Evolutionary conservation across 495 filamentous ascomycete genomes (phyloP).

Genomic region (Podospora pseudocomata): DNA sequence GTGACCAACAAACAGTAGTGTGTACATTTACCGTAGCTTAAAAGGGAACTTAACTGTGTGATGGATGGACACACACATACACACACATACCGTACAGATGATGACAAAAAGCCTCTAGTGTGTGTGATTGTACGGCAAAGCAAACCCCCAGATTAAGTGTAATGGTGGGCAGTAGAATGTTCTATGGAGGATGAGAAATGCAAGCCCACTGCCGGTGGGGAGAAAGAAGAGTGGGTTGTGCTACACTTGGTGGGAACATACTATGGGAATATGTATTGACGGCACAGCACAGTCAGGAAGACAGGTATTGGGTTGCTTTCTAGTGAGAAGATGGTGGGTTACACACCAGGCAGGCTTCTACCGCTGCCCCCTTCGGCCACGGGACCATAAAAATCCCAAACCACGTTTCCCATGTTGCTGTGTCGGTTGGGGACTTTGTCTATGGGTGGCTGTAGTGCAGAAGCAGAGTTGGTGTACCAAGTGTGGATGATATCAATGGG

Average conservation of each 20-base stretch:
- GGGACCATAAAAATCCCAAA: background rate
- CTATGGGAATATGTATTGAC: background rate
- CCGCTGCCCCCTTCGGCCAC: background rate
- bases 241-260: background rate
- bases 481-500: background rate
- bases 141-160: background rate
- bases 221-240: too few species aligned
- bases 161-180: background rate
- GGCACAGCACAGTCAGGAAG: background rate
- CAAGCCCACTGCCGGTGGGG: background rate
- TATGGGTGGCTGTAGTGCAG: background rate
- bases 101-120: background rate
- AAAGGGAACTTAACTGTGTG: background rate
- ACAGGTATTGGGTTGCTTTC: background rate
- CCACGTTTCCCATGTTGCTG: background rate
- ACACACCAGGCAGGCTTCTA: background rate
- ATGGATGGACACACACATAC: background rate
- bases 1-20: background rate
- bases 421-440: background rate
- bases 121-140: background rate
- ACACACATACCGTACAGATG: background rate
- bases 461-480: background rate
- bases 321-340: background rate
- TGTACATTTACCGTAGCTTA: background rate
- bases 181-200: background rate